Base-by-base conservation (phyloP, 768 basidiomycete species). In the Amyloporia xantha region DNA sequence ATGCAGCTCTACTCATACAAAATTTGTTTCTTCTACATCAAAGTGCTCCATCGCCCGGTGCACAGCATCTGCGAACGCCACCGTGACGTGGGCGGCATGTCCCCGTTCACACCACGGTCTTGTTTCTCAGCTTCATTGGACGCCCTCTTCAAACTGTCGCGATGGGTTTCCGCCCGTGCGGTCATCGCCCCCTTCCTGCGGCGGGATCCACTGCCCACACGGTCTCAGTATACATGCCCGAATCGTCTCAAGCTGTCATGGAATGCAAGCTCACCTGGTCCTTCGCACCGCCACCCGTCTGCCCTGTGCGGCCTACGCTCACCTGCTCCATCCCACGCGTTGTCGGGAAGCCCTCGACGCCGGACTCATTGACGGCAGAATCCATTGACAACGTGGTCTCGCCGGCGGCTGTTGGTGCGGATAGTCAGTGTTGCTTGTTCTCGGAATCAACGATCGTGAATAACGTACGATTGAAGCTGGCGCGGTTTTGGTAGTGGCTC, bases 151-250 rank as follows among this genome's bases (percentile, higher is more conserved):
- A 19, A 19, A 21, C 20, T 21, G 38, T 39, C 38, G 38, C 17
- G 38, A 39, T 9, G 38, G 38, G 9, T 39, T 39, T 7, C 38
- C 38, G 6, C 38, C 38, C 9, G 38, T n/a, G 23, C 44, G 44
- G 11, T 46, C 27, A 11, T 46, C 28, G 30, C 44, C 47, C 27
- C 47, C 47, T 33, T 48, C 47, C 6, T 21, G 17, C n/a, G n/a
- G 26, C n/a, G 24, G 35, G 28, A 39, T 40, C 35, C 35, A 28
- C 37, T 47, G 46, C n/a, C n/a, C n/a, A n/a, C n/a, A n/a, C n/a
- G n/a, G n/a, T n/a, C n/a, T n/a, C n/a, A n/a, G n/a, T n/a, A n/a
- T n/a, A n/a, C n/a, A n/a, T n/a, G n/a, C n/a, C n/a, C n/a, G n/a
- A n/a, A n/a, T n/a, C n/a, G n/a, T n/a, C n/a, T n/a, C n/a, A n/a